Percentiles rank a stretch among this genome's conserved stretches.
Evolutionary conservation across 129 eudicot genomes (phyloP).

Genomic region (Centaurea solstitialis): DNA sequence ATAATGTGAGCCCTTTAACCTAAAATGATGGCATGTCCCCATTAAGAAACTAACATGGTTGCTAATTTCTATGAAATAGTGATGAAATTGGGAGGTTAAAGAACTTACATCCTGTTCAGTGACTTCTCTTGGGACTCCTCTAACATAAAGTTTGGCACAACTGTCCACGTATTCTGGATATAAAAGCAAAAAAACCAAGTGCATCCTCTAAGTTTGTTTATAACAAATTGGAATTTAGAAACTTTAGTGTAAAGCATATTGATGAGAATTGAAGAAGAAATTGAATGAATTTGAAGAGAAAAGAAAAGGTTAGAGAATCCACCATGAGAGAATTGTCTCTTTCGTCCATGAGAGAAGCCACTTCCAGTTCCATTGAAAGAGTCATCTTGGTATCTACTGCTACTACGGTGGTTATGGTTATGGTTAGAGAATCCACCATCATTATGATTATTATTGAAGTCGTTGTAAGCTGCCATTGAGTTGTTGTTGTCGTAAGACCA

Average conservation of each 20-base stretch:
- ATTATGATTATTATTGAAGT: too few relatives aligned
- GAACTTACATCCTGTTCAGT: slow-evolving; percentile 56
- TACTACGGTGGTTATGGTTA: slow-evolving; percentile 19
- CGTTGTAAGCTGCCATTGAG: slow-evolving; percentile 30
- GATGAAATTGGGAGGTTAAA: neutral
- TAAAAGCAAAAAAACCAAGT: too few relatives aligned
- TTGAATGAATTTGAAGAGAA: neutral
- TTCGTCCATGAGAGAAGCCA: too few relatives aligned
- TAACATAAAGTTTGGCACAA: slow-evolving; percentile 61
- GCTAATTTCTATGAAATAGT: too few relatives aligned
- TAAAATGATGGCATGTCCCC: neutral
- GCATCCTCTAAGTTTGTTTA: neutral
- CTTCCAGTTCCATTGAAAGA: slow-evolving; percentile 25
- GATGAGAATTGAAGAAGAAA: neutral
- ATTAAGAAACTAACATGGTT: neutral
- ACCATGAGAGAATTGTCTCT: slow-evolving; percentile 35
- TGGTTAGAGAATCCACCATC: too few relatives aligned
- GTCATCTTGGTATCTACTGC: slow-evolving; percentile 25
- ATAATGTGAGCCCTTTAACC: neutral
- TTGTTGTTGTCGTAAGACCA: slow-evolving; percentile 40
- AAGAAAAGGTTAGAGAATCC: slow-evolving; percentile 11
- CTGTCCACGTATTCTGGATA: slow-evolving; percentile 41
- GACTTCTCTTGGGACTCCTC: slow-evolving; percentile 51
- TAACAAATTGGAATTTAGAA: neutral
- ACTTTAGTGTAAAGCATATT: too few relatives aligned